Evolutionary conservation across 139 green algal genomes (phyloP).

Genomic region (Volvox reticuliferus): DNA sequence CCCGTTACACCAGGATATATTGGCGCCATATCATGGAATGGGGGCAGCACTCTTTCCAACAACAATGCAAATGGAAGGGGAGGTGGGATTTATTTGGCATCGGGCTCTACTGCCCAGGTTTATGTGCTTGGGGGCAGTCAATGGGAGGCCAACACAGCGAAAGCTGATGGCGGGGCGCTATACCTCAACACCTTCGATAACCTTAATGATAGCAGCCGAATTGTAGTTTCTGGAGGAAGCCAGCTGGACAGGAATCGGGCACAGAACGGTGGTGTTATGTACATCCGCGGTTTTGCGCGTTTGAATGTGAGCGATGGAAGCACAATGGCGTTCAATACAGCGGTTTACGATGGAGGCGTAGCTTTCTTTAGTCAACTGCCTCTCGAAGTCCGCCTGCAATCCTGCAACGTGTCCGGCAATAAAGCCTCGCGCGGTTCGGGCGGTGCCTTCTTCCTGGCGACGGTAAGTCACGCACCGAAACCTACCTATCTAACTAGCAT

Average conservation of each 20-base stretch:
- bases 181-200: background rate
- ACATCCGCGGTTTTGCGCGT: background rate
- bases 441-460: background rate
- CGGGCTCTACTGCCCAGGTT: too few relatives aligned
- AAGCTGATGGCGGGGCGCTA: background rate
- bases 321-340: background rate
- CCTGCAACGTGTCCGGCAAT: background rate
- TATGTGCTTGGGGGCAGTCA: background rate
- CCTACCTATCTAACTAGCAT: background rate
- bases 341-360: background rate
- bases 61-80: background rate
- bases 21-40: background rate
- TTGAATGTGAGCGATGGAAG: background rate
- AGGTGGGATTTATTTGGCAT: background rate
- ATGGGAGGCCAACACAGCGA: background rate
- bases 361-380: background rate
- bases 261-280: background rate
- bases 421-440: background rate
- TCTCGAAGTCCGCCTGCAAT: background rate
- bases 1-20: background rate
- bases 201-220: background rate
- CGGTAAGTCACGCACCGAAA: background rate
- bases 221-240: background rate
- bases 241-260: background rate
- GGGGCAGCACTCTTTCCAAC: background rate